Evolutionary conservation across 495 filamentous ascomycete genomes (phyloP).

Genomic region (Aspergillus diversus): DNA sequence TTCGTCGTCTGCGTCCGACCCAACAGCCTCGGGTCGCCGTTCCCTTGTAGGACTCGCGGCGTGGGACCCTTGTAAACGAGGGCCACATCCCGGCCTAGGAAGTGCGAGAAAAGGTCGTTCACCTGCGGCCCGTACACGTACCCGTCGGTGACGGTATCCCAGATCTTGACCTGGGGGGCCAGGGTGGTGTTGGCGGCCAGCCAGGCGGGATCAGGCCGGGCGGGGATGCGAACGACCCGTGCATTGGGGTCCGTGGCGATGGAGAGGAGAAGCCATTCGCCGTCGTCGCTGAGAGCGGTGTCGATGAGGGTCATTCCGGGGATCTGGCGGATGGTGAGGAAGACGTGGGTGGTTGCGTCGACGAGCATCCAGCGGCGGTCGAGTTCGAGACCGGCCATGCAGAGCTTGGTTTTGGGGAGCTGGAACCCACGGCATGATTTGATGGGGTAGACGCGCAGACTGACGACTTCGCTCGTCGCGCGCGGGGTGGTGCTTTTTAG

Average conservation of each 20-base stretch:
- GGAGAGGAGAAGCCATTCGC: slow-evolving; percentile 28
- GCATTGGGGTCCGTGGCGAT: slow-evolving; percentile 26
- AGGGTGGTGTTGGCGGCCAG: slow-evolving; percentile 37
- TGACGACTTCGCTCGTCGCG: slow-evolving; percentile 37
- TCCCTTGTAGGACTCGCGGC: slow-evolving; percentile 43
- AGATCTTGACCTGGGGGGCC: slow-evolving; percentile 37
- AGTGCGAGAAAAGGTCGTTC: slow-evolving; percentile 39
- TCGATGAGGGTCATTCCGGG: slow-evolving; percentile 47
- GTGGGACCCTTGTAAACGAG: slow-evolving; percentile 50
- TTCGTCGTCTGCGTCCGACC: slow-evolving; percentile 44
- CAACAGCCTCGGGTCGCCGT: slow-evolving; percentile 39
- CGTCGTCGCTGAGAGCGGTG: slow-evolving; percentile 37
- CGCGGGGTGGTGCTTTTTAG: not conserved
- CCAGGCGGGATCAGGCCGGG: slow-evolving; percentile 37
- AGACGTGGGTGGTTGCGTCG: slow-evolving; percentile 39
- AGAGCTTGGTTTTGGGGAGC: slow-evolving; percentile 63
- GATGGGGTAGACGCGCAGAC: slow-evolving; percentile 81
- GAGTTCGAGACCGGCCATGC: slow-evolving; percentile 74
- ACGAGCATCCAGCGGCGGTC: slow-evolving; percentile 66
- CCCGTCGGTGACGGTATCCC: slow-evolving; percentile 46
- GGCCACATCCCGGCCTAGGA: slow-evolving; percentile 37
- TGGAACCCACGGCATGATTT: slow-evolving; percentile 87
- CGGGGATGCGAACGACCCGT: slow-evolving; percentile 34
- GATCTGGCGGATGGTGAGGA: slow-evolving; percentile 50
- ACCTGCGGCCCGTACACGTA: slow-evolving; percentile 39